Base-by-base conservation (phyloP, 2,329 filamentous ascomycete species). In the Xylariaceae sp. region DNA sequence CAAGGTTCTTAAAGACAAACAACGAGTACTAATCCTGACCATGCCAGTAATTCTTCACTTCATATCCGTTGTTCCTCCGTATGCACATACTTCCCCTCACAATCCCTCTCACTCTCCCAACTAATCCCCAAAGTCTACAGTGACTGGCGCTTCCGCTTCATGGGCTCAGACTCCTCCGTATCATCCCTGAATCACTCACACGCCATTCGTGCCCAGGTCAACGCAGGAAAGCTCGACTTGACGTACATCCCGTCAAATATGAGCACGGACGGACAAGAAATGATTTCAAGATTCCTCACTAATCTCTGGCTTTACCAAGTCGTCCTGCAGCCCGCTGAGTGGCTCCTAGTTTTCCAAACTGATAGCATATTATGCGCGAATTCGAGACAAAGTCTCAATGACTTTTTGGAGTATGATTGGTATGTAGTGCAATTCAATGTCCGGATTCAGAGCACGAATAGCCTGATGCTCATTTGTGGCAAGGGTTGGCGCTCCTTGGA, bases 301-400 rank as follows among this genome's bases (percentile, higher is more conserved):
- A 77, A 66, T 14, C 62, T 74, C 19, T 78, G 77, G 73, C 68
- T 82, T 2, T 83, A 81, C 65, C 75, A 81, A 59, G 62, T 58
- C 3, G 71, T 76, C 6, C 64, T 81, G 28, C 67, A 69, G 44
- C 73, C 76, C 0, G 77, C 77, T 12, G 79, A 82, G 66, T 79
- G 75, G 73, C 65, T 83, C 31, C 70, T 83, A 19, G 64, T 81
- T 18, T 82, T 81, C 66, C 76, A 78, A 68, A 75, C 75, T 47
- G 80, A 83, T 67, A 77, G 74, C 57, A 79, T 82, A 53, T 65
- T 82, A 40, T 82, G 80, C 62, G 77, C 79, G 56, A 82, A 81
- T 62, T 75, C 72, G 48, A 66, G 62, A 46, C 67, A 67, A 49
- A 73, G 68, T 51, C 61, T 80, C 31, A 75, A 81, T 60, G 74